These are phyloP conservation scores for Crataegus laevigata DNA, from an alignment of 306 rosid species.

Conservation along the genomic window DNA sequence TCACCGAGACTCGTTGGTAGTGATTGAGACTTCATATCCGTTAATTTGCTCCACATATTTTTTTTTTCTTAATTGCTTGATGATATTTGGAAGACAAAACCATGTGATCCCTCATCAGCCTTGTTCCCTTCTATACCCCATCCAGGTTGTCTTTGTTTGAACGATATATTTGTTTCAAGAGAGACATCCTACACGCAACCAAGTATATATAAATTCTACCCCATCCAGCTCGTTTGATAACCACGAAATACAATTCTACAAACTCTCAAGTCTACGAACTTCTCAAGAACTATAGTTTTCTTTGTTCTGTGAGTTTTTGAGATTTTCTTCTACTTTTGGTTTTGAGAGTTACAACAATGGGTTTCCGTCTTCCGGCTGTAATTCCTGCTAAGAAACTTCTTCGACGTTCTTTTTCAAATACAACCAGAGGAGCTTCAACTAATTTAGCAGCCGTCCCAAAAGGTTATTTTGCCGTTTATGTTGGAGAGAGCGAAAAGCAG, in stretches of 20 bases:
- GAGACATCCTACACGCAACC: background rate
- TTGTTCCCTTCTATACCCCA: background rate
- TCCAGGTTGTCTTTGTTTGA: background rate
- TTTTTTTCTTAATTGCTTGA: no score
- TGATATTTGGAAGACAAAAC: background rate
- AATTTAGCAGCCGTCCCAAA: constrained; percentile 24
- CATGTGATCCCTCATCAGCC: background rate
- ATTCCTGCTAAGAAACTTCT: constrained; percentile 13
- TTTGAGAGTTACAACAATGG: background rate
- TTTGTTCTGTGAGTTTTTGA: background rate
- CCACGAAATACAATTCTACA: background rate
- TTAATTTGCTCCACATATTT: background rate
- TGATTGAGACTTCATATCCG: background rate
- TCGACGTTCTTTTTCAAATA: background rate
- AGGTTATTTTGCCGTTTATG: constrained; percentile 39
- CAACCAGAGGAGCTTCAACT: background rate
- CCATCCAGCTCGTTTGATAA: background rate
- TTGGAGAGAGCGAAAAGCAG: constrained; percentile 26
- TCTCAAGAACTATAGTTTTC: background rate
- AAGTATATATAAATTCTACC: background rate
- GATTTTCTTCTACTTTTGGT: background rate
- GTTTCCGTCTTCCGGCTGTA: constrained; percentile 4
- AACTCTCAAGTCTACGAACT: background rate
- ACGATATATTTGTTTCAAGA: background rate
- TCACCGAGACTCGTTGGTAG: background rate